Evolutionary conservation across 176 grass and related monocot genomes (phyloP), one percentile per base, ranked within the genome.

Genomic region (Pontederia crassipes): DNA sequence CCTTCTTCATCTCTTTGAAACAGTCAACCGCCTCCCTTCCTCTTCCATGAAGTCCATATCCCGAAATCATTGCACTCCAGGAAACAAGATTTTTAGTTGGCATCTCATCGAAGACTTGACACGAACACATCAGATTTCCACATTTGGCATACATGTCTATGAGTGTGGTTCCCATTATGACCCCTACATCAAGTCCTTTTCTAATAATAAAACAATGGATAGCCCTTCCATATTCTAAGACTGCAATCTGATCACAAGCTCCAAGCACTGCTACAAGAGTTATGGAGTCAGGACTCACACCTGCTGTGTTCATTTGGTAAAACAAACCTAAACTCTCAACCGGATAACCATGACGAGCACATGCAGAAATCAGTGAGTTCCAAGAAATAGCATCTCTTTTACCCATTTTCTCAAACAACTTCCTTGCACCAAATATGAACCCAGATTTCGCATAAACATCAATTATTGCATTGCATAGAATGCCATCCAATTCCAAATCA

Each of bases 21-120:
- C 84, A 55, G 54, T 63, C 62, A 56, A 85, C 11, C 29, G 79
- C 64, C 0, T 49, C 69, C 8, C 46, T 64, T 52, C 82, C 18
- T 53, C 61, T 76, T 17, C 86, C 86, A 71, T 89, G 80, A 52
- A 77, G 75, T 40, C 78, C 79, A 56, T 74, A 74, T 7, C 71
- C 71, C 15, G 71, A 74, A 52, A 64, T 45, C 71, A 74, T 74
- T 52, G 71, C 29, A 17, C 50, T 74, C 71, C 71, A 74, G 32
- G 59, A 64, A 64, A 74, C 35, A 20, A 64, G 60, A 74, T 74
- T 74, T 74, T 48, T 74, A 49, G 52, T 45, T n/a, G 71, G 29
- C 71, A 74, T 55, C 52, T 74, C 48, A 14, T 74, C 35, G 28
- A 74, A 74, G 28, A 64, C 32, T 64, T 56, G 71, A 28, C 59